Evolutionary conservation across 495 filamentous ascomycete species (phyloP).

Genomic region (Penicillium soppii): DNA sequence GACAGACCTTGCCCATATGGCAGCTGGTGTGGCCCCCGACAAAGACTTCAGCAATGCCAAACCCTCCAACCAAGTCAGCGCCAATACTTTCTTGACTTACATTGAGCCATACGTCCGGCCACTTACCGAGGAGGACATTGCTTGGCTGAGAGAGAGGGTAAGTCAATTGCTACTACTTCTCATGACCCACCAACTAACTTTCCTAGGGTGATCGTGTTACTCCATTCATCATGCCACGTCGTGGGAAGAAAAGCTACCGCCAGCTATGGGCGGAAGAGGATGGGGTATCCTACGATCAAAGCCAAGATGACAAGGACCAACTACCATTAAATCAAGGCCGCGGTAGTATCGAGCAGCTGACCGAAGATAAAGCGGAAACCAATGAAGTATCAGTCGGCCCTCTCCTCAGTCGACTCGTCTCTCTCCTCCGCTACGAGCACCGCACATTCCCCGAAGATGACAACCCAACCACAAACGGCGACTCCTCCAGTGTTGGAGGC

Average conservation of each 20-base stretch:
- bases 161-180: conserved; percentile 11
- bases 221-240: conserved; percentile 82
- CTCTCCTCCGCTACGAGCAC: conserved; percentile 79
- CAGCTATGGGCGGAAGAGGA: conserved; percentile 95
- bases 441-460: conserved; percentile 58
- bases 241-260: conserved; percentile 80
- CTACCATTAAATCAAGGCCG: conserved; percentile 77
- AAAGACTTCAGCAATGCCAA: conserved; percentile 95
- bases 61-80: conserved; percentile 87
- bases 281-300: conserved; percentile 66
- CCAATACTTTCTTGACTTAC: conserved; percentile 82
- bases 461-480: conserved; percentile 47
- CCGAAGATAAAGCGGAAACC: conserved; percentile 79
- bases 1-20: conserved; percentile 76
- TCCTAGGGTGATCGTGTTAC: conserved; percentile 69
- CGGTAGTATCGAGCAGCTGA: conserved; percentile 80
- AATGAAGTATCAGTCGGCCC: conserved; percentile 91
- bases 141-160: conserved; percentile 82
- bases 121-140: conserved; percentile 91
- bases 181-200: conserved; percentile 7
- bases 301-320: conserved; percentile 56
- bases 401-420: conserved; percentile 76
- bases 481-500: conserved; percentile 40
- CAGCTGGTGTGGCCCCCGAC: conserved; percentile 85
- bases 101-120: conserved; percentile 89